Evolutionary conservation across 208 protist species (phyloP).

Genomic region (Leishmania martiniquensis): DNA sequence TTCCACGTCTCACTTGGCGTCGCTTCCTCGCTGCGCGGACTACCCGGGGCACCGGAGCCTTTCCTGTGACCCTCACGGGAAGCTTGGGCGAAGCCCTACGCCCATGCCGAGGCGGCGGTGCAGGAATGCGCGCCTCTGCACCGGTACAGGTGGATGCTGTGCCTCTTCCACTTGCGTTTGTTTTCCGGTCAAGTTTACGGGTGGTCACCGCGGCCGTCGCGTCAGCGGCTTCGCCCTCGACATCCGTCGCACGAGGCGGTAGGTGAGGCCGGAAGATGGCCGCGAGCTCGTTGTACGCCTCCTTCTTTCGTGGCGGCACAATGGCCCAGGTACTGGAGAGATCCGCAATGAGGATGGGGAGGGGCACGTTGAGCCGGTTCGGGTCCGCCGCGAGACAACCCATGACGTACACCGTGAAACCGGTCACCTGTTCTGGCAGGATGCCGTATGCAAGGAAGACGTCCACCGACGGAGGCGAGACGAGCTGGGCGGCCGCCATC

Average conservation of each 20-base stretch:
- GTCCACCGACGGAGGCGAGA: conserved; percentile 41
- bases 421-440: conserved; percentile 45
- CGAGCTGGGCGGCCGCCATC: conserved; percentile 43
- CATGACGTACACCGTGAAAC: conserved; percentile 81
- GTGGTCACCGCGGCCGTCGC: neutral
- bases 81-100: neutral
- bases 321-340: conserved; percentile 70
- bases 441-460: conserved; percentile 56
- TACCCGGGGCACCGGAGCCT: neutral
- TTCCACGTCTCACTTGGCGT: neutral
- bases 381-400: conserved; percentile 51
- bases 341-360: conserved; percentile 66
- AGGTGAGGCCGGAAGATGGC: conserved; percentile 34
- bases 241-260: neutral
- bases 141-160: neutral
- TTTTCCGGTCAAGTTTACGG: neutral
- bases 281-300: conserved; percentile 52
- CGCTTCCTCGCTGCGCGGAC: neutral
- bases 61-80: neutral
- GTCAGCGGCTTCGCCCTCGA: neutral
- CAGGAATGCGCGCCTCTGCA: neutral
- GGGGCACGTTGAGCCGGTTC: conserved; percentile 41
- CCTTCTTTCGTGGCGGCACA: conserved; percentile 56
- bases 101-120: conserved; percentile 1
- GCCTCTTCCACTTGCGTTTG: neutral